phyloP scores from a whole-genome alignment of 2,329 filamentous ascomycete genomes.

The Bipolaris cookei region DNA sequence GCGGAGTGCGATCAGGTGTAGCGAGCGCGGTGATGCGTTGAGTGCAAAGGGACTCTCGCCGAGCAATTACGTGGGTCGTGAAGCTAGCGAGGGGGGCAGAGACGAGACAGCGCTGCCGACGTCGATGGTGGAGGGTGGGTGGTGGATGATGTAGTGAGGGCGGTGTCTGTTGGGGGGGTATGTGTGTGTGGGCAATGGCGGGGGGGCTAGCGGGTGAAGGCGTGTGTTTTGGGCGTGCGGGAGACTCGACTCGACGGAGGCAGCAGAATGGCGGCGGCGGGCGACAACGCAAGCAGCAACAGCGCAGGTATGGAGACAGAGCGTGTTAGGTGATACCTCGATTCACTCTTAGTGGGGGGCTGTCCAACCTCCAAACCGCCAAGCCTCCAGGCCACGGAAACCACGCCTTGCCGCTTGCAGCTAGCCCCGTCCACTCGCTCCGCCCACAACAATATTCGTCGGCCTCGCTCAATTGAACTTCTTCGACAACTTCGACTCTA shows the following conservation, averaged over 20 bases:
- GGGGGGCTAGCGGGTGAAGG: constrained; percentile 19
- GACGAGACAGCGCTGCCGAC: constrained; percentile 37
- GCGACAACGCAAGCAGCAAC: constrained; percentile 32
- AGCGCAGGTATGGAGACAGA: constrained; percentile 36
- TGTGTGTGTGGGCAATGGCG: constrained; percentile 28
- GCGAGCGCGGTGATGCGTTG: constrained; percentile 19
- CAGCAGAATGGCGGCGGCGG: constrained; percentile 29
- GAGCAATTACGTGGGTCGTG: constrained; percentile 17
- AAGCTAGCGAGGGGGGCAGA: constrained; percentile 21
- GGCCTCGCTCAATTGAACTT: constrained; percentile 22
- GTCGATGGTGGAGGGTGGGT: constrained; percentile 36
- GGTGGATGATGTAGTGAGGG: constrained; percentile 37
- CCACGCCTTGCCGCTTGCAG: constrained; percentile 4
- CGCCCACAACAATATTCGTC: constrained; percentile 21
- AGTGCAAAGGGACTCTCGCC: constrained; percentile 3
- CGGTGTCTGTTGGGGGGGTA: constrained; percentile 26
- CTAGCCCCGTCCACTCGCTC: constrained; percentile 12
- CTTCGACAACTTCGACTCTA: constrained; percentile 38
- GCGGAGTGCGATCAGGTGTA: constrained; percentile 20
- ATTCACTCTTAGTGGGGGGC: constrained; percentile 18
- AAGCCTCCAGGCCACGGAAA: constrained; percentile 3
- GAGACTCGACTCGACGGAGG: constrained; percentile 20
- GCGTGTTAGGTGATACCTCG: constrained; percentile 30
- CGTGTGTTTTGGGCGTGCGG: constrained; percentile 10
- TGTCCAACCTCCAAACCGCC: constrained; percentile 10